These are phyloP conservation scores for Trichocladium uniseriatum DNA, from an alignment of 495 filamentous ascomycete species.

Conservation along the genomic window DNA sequence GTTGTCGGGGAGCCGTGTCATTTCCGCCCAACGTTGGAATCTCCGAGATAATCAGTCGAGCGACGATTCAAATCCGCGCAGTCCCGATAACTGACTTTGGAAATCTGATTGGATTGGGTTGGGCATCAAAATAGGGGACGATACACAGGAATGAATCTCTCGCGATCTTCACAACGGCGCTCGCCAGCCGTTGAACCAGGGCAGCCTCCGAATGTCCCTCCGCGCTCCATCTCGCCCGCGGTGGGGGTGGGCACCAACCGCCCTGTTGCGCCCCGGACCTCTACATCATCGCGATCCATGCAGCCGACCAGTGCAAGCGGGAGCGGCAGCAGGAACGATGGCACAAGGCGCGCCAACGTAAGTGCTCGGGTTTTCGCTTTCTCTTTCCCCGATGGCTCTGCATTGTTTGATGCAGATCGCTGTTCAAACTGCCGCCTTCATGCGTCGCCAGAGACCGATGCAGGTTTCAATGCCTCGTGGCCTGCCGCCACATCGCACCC, in stretches of 20 bases:
- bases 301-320: slow-evolving; percentile 14
- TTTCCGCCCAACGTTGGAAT: background rate
- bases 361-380: slow-evolving; percentile 24
- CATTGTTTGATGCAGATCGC: slow-evolving; percentile 16
- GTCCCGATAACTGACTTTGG: too few relatives aligned
- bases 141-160: slow-evolving; percentile 29
- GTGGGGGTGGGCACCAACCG: slow-evolving; percentile 28
- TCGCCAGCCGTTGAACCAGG: slow-evolving; percentile 42
- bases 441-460: background rate
- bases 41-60: background rate
- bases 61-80: background rate
- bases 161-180: slow-evolving; percentile 36
- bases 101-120: background rate
- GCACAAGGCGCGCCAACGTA: slow-evolving; percentile 42
- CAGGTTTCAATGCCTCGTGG: background rate
- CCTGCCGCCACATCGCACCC: background rate
- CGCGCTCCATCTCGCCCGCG: slow-evolving; percentile 35
- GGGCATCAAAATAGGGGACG: slow-evolving; percentile 4
- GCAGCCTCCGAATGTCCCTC: slow-evolving; percentile 31
- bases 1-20: background rate
- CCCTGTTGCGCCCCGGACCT: slow-evolving; percentile 35
- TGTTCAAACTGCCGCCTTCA: slow-evolving; percentile 12
- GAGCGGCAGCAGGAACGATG: slow-evolving; percentile 25
- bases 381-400: slow-evolving; percentile 2
- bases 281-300: slow-evolving; percentile 29